Percentiles rank a stretch among this genome's conserved stretches.
These are phyloP conservation scores for Beauveria australis DNA, from an alignment of 2,329 filamentous ascomycete species.

Conservation along the genomic window DNA sequence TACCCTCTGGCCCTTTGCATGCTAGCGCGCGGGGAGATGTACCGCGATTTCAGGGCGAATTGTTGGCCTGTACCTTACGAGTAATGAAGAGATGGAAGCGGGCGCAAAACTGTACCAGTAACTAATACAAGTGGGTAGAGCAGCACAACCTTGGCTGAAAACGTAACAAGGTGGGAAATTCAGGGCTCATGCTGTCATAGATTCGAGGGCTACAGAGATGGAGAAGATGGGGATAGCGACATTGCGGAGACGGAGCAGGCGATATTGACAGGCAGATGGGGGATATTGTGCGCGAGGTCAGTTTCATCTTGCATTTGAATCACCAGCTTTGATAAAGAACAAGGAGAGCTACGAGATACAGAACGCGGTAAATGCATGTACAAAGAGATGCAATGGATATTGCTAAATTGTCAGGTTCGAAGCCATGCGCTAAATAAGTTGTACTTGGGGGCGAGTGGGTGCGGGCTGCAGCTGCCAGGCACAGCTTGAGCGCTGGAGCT, in stretches of 20 bases:
- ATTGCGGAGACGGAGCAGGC: background rate
- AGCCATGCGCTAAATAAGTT: background rate
- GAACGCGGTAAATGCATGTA: too few relatives aligned
- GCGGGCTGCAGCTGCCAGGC: background rate
- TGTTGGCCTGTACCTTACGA: background rate
- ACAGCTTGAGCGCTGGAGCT: background rate
- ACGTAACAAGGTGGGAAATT: background rate
- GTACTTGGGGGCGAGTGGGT: background rate
- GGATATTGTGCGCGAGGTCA: background rate
- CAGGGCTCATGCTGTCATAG: background rate
- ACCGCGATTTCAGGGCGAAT: background rate
- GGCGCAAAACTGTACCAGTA: background rate
- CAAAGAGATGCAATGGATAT: background rate
- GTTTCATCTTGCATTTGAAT: background rate
- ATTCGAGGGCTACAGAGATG: background rate
- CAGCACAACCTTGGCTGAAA: background rate
- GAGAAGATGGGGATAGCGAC: background rate
- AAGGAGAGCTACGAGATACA: background rate
- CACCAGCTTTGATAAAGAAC: background rate
- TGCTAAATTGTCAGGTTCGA: background rate
- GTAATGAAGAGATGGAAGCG: background rate
- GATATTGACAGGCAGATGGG: background rate
- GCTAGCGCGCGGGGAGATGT: conserved; percentile 1
- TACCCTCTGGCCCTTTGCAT: background rate
- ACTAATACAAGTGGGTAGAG: too few relatives aligned